These are phyloP conservation scores for Trichophaea hybrida DNA, from an alignment of 2,329 filamentous ascomycete genomes.

Conservation along the genomic window DNA sequence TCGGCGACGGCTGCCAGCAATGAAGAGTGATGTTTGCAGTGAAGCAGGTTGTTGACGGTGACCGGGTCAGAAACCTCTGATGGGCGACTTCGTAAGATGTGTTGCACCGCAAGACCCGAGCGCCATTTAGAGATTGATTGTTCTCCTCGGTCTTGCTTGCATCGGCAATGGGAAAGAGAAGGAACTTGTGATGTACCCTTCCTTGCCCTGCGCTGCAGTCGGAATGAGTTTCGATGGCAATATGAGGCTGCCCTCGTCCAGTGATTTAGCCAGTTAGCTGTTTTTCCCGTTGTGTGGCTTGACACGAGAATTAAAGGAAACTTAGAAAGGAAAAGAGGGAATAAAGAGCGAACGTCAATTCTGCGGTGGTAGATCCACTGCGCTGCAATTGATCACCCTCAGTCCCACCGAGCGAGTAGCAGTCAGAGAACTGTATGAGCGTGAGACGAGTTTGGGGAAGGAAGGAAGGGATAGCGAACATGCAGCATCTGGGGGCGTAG, in stretches of 20 bases:
- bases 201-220: not conserved
- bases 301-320: not conserved
- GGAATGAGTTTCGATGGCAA: not conserved
- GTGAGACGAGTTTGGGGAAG: not conserved
- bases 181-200: no score
- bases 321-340: not conserved
- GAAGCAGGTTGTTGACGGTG: not conserved
- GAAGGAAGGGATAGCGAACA: not conserved
- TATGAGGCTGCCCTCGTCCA: not conserved
- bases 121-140: not conserved
- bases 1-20: no score
- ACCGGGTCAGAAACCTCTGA: not conserved
- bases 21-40: no score
- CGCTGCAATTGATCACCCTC: not conserved
- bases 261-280: not conserved
- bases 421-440: not conserved
- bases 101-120: not conserved
- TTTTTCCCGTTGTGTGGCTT: not conserved
- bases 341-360: not conserved
- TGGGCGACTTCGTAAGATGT: not conserved
- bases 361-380: not conserved
- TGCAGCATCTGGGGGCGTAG: not conserved
- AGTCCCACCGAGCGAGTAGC: not conserved
- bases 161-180: not conserved
- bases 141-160: not conserved